Conservation (phyloP, 2,329 filamentous ascomycete species). For the Cryoendolithus antarcticus region DNA sequence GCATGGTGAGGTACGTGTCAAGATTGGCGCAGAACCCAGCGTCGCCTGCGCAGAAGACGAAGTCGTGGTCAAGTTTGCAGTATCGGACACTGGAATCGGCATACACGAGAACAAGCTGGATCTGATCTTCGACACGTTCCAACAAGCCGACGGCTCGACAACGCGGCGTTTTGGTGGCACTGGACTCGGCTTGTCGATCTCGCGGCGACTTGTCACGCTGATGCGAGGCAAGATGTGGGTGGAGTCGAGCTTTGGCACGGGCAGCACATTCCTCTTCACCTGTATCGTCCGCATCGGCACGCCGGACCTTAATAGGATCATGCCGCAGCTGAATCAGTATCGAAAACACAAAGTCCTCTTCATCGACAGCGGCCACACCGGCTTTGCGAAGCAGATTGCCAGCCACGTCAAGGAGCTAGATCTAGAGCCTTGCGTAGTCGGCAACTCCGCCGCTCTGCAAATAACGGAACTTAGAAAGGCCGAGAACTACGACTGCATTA, state of each 20-base stretch:
- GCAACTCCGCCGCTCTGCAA: conserved; percentile 48
- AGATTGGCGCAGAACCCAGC: conserved; percentile 62
- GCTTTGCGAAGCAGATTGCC: conserved; percentile 62
- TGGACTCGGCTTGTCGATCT: conserved; percentile 86
- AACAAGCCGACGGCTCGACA: conserved; percentile 93
- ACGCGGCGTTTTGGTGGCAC: conserved; percentile 94
- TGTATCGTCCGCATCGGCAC: conserved; percentile 78
- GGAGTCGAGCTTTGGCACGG: conserved; percentile 78
- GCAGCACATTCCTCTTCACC: conserved; percentile 93
- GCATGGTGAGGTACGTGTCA: conserved; percentile 87
- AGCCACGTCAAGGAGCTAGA: conserved; percentile 68
- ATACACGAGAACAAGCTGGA: conserved; percentile 92
- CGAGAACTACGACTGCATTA: conserved; percentile 81
- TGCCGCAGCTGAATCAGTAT: conserved; percentile 80
- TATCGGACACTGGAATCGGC: conserved; percentile 92
- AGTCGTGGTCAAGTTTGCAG: conserved; percentile 90
- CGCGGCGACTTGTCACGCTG: conserved; percentile 82
- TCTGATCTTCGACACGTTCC: conserved; percentile 97
- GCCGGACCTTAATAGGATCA: conserved; percentile 63
- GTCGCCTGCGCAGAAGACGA: conserved; percentile 58
- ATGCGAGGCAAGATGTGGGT: conserved; percentile 98
- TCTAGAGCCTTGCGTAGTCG: conserved; percentile 72
- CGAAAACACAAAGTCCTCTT: conserved; percentile 85
- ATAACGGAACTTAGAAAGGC: conserved; percentile 39
- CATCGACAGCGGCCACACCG: conserved; percentile 79